Conservation (phyloP, 225 moss, liverwort and hornwort species). For the Bryoerythrophyllum caledonicum region DNA sequence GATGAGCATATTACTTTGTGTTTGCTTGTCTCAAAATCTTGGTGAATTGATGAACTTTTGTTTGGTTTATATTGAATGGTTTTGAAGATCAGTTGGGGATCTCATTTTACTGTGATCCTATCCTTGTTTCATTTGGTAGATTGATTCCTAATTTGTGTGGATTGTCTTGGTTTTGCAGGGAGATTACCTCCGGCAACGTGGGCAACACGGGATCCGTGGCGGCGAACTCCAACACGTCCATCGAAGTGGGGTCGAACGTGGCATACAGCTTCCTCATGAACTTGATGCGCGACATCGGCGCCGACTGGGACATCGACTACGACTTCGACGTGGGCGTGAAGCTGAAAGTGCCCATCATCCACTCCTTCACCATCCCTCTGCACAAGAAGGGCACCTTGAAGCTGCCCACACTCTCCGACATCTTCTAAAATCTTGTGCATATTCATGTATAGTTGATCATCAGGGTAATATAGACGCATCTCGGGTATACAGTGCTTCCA, state of each 20-base stretch:
- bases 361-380: slow-evolving; percentile 58
- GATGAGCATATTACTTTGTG: no score
- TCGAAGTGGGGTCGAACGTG: slow-evolving; percentile 50
- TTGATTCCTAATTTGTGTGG: background rate
- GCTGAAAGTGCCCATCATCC: slow-evolving; percentile 57
- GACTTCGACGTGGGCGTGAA: slow-evolving; percentile 52
- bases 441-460: no score
- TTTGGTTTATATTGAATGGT: no score
- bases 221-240: slow-evolving; percentile 23
- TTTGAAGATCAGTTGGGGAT: no score
- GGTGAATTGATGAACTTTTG: no score
- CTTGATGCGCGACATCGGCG: slow-evolving; percentile 60
- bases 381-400: slow-evolving; percentile 51
- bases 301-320: slow-evolving; percentile 78
- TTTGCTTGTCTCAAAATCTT: no score
- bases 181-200: slow-evolving; percentile 53
- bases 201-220: slow-evolving; percentile 37
- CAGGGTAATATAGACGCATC: background rate
- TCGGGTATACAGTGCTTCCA: background rate
- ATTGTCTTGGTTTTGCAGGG: slow-evolving; percentile 22
- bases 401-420: slow-evolving; percentile 55
- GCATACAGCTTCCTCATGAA: slow-evolving; percentile 54
- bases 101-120: background rate
- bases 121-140: background rate
- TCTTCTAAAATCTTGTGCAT: slow-evolving; percentile 30